Evolutionary conservation across 139 green algal species (phyloP), one percentile per base, ranked within the genome.

Genomic region (Parachlorella kessleri): DNA sequence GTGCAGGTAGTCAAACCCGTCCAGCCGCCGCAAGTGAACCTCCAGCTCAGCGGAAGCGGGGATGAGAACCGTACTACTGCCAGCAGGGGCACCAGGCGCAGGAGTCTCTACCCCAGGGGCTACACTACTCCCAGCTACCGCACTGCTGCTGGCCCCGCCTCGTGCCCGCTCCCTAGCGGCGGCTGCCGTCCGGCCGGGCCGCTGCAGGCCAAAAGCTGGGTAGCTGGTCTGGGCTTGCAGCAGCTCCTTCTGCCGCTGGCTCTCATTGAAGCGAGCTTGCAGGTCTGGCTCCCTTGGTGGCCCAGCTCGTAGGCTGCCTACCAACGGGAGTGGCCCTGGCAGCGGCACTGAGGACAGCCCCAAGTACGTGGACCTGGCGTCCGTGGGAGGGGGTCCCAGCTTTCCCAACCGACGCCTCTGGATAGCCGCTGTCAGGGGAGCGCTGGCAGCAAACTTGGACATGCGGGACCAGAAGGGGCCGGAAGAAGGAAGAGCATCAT

Each of bases 1-100:
- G 54, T 92, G 88, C 39, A 91, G 72, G 9, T 72, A 54, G 48
- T 88, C 69, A 32, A 78, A 48, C 6, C 33, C 69, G 75, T 92
- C 88, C 7, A 92, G 74, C 1, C 86, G 64, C 3, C 88, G 78
- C 28, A 92, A 69, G 70, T 92, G 88, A 3, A 92, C 83, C 70
- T 91, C 83, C 66, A 48, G 33, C 4, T 66, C 42, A 7, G 36
- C 21, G 14, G 48, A 59, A 28, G 48, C 48, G 48, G 48, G 48
- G 48, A 59, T 18, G 48, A 18, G 14, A 59, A 18, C 14, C 14
- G 48, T 28, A 18, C 14, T 18, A 18, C 21, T 59, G 48, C 48
- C 48, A 59, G 48, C 48, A 59, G n/a, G n/a, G n/a, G n/a, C n/a
- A n/a, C n/a, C n/a, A n/a, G n/a, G n/a, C n/a, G n/a, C n/a, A 72